Percentiles rank a stretch among this genome's conserved stretches.
These are phyloP conservation scores for Penicillium turbatum DNA, from an alignment of 495 filamentous ascomycete species.

Conservation along the genomic window DNA sequence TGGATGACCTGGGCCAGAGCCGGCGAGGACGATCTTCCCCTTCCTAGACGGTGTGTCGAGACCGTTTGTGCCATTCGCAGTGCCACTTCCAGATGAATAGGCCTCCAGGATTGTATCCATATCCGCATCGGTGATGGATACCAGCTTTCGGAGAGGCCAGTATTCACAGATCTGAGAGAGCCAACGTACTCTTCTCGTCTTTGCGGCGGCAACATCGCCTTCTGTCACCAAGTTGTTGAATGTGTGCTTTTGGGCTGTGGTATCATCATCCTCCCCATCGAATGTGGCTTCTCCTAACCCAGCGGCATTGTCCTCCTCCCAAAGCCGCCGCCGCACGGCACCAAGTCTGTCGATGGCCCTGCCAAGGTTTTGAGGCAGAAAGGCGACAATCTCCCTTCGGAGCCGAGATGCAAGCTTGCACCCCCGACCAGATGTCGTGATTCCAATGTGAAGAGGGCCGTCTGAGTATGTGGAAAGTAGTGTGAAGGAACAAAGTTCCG, in stretches of 20 bases:
- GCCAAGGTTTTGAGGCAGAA: slow-evolving; percentile 79
- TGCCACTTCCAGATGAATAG: slow-evolving; percentile 47
- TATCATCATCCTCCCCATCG: slow-evolving; percentile 74
- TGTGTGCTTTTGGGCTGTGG: slow-evolving; percentile 71
- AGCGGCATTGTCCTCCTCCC: slow-evolving; percentile 69
- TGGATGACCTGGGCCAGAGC: slow-evolving; percentile 90
- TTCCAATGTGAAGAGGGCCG: slow-evolving; percentile 89
- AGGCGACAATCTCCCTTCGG: slow-evolving; percentile 76
- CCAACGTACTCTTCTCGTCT: slow-evolving; percentile 85
- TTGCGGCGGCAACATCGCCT: slow-evolving; percentile 66
- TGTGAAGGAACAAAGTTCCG: slow-evolving; percentile 83
- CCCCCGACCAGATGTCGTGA: slow-evolving; percentile 91
- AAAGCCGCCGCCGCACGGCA: slow-evolving; percentile 67
- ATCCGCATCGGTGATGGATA: slow-evolving; percentile 72
- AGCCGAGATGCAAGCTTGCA: slow-evolving; percentile 94
- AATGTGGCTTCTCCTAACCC: slow-evolving; percentile 38
- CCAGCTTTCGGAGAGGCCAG: slow-evolving; percentile 84
- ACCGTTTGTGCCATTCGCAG: slow-evolving; percentile 15
- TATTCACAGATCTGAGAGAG: slow-evolving; percentile 96
- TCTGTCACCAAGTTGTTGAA: slow-evolving; percentile 82
- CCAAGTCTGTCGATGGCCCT: slow-evolving; percentile 73
- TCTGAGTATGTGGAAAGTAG: slow-evolving; percentile 84
- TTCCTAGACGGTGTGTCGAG: slow-evolving; percentile 21
- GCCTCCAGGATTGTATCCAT: slow-evolving; percentile 66
- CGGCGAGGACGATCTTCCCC: slow-evolving; percentile 81